phyloP scores from a whole-genome alignment of 2,329 filamentous ascomycete species.

The Colletotrichum sp. region DNA sequence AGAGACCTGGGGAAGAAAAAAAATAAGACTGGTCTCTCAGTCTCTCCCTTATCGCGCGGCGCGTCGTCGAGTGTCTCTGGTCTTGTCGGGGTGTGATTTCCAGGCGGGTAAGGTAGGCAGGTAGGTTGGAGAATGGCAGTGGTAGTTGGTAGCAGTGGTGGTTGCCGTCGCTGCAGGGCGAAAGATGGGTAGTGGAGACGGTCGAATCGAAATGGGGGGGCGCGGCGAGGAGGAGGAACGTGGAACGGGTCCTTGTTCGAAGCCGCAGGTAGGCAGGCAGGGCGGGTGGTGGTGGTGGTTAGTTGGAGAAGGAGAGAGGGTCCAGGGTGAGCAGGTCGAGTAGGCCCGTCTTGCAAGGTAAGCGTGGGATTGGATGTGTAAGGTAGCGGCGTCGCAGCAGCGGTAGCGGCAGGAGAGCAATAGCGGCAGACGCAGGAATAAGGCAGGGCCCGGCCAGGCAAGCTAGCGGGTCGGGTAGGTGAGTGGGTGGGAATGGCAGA shows the following conservation, averaged over 20 bases:
- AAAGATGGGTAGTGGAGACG: slow-evolving; percentile 18
- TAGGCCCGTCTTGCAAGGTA: neutral
- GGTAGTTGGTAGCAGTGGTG: slow-evolving; percentile 15
- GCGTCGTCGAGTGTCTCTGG: slow-evolving; percentile 26
- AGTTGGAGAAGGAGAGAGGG: neutral
- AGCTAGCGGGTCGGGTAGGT: neutral
- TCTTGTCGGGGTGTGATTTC: slow-evolving; percentile 22
- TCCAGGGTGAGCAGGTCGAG: neutral
- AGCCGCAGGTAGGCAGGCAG: neutral
- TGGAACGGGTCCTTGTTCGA: slow-evolving; percentile 1
- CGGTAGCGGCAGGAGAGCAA: neutral
- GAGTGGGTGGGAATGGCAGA: neutral
- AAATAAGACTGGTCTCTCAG: slow-evolving; percentile 11
- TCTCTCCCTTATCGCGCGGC: slow-evolving; percentile 27
- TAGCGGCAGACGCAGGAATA: neutral
- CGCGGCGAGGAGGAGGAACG: slow-evolving; percentile 3
- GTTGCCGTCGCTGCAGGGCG: slow-evolving; percentile 20
- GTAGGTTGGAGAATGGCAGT: slow-evolving; percentile 15
- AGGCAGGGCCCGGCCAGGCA: neutral
- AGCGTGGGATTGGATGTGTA: neutral
- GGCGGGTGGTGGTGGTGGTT: neutral
- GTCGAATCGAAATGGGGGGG: slow-evolving; percentile 18
- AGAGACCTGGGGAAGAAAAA: slow-evolving; percentile 25
- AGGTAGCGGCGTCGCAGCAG: neutral
- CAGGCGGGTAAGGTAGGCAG: slow-evolving; percentile 17